These are phyloP conservation scores for Violaceomyces palustris DNA, from an alignment of 1,284 basidiomycete genomes.

Conservation along the genomic window DNA sequence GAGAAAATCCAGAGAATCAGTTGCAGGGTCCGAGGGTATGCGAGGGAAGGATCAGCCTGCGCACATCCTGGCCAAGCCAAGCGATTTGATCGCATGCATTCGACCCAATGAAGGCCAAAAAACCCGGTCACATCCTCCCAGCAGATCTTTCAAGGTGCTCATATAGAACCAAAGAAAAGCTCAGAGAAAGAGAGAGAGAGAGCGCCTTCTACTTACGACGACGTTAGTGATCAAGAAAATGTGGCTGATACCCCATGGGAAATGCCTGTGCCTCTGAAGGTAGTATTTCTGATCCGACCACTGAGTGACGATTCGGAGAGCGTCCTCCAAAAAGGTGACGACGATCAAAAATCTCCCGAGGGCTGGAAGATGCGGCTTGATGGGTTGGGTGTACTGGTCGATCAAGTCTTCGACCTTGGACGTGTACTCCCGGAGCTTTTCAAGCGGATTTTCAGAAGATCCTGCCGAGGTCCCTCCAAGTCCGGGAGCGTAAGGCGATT, in stretches of 20 bases:
- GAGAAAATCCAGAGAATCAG: too few species aligned
- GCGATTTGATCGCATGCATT: too few species aligned
- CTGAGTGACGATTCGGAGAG: slow-evolving; percentile 85
- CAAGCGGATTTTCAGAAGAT: slow-evolving; percentile 58
- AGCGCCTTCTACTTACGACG: slow-evolving; percentile 62
- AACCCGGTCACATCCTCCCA: neutral
- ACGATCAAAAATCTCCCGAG: slow-evolving; percentile 96
- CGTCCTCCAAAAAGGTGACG: slow-evolving; percentile 96
- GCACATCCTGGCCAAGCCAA: too few species aligned
- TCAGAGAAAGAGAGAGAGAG: too few species aligned
- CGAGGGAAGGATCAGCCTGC: too few species aligned
- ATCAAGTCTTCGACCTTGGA: slow-evolving; percentile 78
- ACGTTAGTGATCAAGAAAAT: slow-evolving; percentile 88
- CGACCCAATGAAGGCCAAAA: too few species aligned
- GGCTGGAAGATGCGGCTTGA: slow-evolving; percentile 88
- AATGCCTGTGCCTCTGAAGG: slow-evolving; percentile 73
- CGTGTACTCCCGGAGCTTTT: slow-evolving; percentile 72
- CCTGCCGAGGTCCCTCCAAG: too few species aligned
- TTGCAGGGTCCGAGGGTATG: too few species aligned
- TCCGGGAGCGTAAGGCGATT: slow-evolving; percentile 28
- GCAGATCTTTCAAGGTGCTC: too few species aligned
- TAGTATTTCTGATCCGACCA: slow-evolving; percentile 79
- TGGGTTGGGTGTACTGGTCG: slow-evolving; percentile 86
- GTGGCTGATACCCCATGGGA: slow-evolving; percentile 91
- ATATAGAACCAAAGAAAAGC: too few species aligned